Conservation (phyloP, 331 rosid genomes). For the Acacia concinna region DNA sequence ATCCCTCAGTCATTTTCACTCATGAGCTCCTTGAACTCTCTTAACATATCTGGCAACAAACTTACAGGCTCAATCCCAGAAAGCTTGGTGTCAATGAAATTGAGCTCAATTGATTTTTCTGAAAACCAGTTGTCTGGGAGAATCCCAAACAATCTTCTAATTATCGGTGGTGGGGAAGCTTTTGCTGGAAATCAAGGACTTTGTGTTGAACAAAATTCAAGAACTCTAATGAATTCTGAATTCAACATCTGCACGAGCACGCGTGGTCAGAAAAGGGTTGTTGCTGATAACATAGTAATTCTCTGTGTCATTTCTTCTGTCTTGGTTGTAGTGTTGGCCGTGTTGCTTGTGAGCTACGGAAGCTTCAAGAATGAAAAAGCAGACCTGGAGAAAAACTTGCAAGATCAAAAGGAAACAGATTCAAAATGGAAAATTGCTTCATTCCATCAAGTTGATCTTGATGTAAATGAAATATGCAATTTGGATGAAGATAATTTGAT, state of each 20-base stretch:
- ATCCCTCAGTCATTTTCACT: slow-evolving; percentile 69
- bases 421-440: slow-evolving; percentile 76
- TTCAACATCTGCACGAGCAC: slow-evolving; percentile 49
- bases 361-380: slow-evolving; percentile 43
- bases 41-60: slow-evolving; percentile 70
- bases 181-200: slow-evolving; percentile 69
- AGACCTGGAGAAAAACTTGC: slow-evolving; percentile 34
- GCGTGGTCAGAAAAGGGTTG: slow-evolving; percentile 36
- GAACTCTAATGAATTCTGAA: slow-evolving; percentile 38
- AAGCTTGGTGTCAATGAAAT: slow-evolving; percentile 59
- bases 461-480: slow-evolving; percentile 67
- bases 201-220: slow-evolving; percentile 59
- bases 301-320: slow-evolving; percentile 49
- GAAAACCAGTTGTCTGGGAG: slow-evolving; percentile 67
- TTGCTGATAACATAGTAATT: slow-evolving; percentile 48
- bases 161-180: slow-evolving; percentile 74
- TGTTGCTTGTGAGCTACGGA: slow-evolving; percentile 49
- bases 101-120: slow-evolving; percentile 85
- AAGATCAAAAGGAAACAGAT: slow-evolving; percentile 42
- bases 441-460: slow-evolving; percentile 74
- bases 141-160: slow-evolving; percentile 65
- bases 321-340: slow-evolving; percentile 49
- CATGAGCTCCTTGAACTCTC: slow-evolving; percentile 75
- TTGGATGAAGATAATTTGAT: slow-evolving; percentile 73
- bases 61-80: slow-evolving; percentile 73